Conservation (phyloP, 768 basidiomycete genomes). For the Grammothele lineata region DNA sequence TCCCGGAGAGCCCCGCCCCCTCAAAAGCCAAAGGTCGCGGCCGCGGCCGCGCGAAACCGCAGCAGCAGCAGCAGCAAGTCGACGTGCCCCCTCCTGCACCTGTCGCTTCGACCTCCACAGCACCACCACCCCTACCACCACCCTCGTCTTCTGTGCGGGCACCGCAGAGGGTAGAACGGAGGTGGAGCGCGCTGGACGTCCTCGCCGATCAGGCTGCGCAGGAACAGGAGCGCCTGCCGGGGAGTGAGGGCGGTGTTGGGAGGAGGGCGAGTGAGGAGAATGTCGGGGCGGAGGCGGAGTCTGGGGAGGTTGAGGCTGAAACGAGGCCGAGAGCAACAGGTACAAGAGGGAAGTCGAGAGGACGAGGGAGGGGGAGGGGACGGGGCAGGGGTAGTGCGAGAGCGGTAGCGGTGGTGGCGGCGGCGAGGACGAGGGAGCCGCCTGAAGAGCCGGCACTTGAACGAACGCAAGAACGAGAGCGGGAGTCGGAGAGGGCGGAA, state of each 20-base stretch:
- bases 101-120: neutral
- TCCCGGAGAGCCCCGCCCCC: too few species aligned
- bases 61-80: neutral
- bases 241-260: neutral
- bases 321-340: neutral
- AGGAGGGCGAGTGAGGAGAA: constrained; percentile 4
- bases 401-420: neutral
- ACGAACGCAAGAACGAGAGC: neutral
- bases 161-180: constrained; percentile 30
- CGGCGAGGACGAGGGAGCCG: neutral
- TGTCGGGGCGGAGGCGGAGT: neutral
- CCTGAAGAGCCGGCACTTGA: neutral
- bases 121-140: neutral
- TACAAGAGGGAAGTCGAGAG: neutral
- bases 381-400: neutral
- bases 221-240: constrained; percentile 22
- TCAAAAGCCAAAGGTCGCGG: neutral
- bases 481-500: too few species aligned
- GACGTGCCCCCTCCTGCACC: neutral
- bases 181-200: constrained; percentile 57
- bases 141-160: too few species aligned
- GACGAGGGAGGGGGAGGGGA: neutral
- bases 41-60: neutral
- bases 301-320: neutral
- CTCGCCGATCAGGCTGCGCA: constrained; percentile 67